Conservation (phyloP, 306 rosid genomes). For the Herpetospermum pedunculosum region DNA sequence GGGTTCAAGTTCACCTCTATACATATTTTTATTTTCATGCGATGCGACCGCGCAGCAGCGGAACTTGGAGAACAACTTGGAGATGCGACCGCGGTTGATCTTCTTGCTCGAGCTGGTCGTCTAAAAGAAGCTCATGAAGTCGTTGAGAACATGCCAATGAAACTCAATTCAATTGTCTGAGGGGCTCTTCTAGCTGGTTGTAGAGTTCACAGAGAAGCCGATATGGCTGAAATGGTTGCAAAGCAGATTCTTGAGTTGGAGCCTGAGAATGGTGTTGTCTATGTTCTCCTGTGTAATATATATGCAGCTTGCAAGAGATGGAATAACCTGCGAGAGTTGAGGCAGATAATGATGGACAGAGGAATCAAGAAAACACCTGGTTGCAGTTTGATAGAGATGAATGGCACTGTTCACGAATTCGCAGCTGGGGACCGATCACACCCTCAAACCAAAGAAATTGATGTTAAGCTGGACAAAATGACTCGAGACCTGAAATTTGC, state of each 20-base stretch:
- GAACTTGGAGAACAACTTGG: too few species aligned
- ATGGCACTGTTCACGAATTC: slow-evolving; percentile 69
- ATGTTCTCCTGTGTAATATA: slow-evolving; percentile 58
- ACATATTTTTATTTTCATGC: too few species aligned
- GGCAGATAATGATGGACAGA: slow-evolving; percentile 44
- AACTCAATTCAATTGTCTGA: slow-evolving; percentile 76
- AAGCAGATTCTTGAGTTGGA: slow-evolving; percentile 59
- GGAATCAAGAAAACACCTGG: slow-evolving; percentile 88
- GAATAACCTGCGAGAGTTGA: slow-evolving; percentile 36
- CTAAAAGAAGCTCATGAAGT: slow-evolving; percentile 59
- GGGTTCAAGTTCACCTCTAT: too few species aligned
- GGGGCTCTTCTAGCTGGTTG: slow-evolving; percentile 87
- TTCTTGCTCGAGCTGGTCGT: slow-evolving; percentile 67
- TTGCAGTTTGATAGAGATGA: slow-evolving; percentile 79
- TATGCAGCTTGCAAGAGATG: slow-evolving; percentile 68
- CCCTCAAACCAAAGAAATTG: slow-evolving; percentile 50
- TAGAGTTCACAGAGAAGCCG: slow-evolving; percentile 60
- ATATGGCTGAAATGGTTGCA: slow-evolving; percentile 71
- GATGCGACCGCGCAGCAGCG: too few species aligned
- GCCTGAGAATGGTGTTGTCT: slow-evolving; percentile 66
- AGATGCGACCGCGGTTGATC: too few species aligned
- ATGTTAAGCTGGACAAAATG: slow-evolving; percentile 45
- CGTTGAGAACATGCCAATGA: slow-evolving; percentile 55
- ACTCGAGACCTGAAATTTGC: slow-evolving; percentile 40
- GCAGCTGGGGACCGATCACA: slow-evolving; percentile 81